Evolutionary conservation across 129 eudicot genomes (phyloP), one percentile per base, ranked within the genome.

Genomic region (Chrysanthemum makinoi): DNA sequence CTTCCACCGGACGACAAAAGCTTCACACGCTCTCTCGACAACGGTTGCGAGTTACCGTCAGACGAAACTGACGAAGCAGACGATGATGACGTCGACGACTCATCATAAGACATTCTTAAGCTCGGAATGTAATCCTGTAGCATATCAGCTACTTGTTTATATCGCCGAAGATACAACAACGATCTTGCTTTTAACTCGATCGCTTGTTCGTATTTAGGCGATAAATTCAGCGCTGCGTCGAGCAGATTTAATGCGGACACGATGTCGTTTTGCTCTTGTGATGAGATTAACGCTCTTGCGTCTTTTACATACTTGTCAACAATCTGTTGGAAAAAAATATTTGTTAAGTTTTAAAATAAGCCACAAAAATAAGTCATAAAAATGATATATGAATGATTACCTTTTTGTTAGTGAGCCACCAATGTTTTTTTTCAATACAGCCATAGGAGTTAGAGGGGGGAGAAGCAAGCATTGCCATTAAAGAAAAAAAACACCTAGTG

Each of bases 351-450:
- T 1, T 1, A 26, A 43, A 16, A 69, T 19, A 2, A 0, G 30
- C 10, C 10, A 19, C 11, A 24, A 9, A 59, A 26, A 60, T 12
- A 0, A 18, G 22, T n/a, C n/a, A n/a, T n/a, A n/a, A n/a, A n/a
- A n/a, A n/a, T n/a, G n/a, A n/a, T n/a, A n/a, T n/a, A n/a, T n/a
- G n/a, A n/a, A n/a, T n/a, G n/a, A n/a, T 4, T 79, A 90, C 99
- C 97, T 90, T 90, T 75, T 75, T 82, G 72, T 80, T 95, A 68
- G 83, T 90, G 65, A 86, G 91, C 97, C 97, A 95, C 99, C 99
- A 94, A 47, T 83, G 85, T 68, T 90, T 94, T 82, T 83, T 90
- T 47, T 94, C 99, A 54, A 75, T 70, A 74, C 77, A 78, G 47
- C 86, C 68, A 66, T 79, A 77, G n/a, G 83, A 82, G 48, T 92